Conservation (phyloP, 768 basidiomycete genomes). For the Suillus cothurnatus region DNA sequence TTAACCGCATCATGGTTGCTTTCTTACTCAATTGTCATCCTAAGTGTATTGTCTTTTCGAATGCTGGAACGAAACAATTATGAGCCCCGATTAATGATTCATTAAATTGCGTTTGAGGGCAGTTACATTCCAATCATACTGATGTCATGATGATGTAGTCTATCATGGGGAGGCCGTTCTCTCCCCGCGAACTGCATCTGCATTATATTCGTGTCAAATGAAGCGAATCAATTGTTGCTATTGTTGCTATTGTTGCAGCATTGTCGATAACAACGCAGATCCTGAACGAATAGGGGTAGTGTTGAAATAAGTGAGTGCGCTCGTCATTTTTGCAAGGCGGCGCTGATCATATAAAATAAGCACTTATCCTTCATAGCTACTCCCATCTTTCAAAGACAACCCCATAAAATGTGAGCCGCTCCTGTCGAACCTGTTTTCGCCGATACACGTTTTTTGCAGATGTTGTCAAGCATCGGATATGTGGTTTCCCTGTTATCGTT, state of each 20-base stretch:
- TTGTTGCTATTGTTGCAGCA: neutral
- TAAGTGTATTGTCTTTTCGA: neutral
- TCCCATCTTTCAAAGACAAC: no score
- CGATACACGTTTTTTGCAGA: neutral
- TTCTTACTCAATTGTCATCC: neutral
- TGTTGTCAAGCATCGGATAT: neutral
- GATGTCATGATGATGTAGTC: neutral
- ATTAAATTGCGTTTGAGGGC: neutral
- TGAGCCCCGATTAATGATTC: neutral
- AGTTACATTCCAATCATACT: neutral
- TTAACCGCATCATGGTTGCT: neutral
- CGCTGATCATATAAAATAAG: neutral
- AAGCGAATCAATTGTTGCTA: neutral
- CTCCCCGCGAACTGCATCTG: neutral
- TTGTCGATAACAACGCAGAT: neutral
- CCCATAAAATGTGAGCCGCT: no score
- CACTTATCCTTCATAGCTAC: neutral
- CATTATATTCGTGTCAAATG: neutral
- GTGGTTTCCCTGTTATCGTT: neutral
- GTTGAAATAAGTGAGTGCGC: no score
- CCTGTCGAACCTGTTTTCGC: neutral
- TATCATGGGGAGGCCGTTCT: neutral
- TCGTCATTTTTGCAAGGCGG: neutral
- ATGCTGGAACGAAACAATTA: neutral
- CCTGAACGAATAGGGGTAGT: neutral